A percentile compares a stretch with the other conserved stretches of the same genome.
These are phyloP conservation scores for Wickerhamia fluorescens DNA, from an alignment of 805 yeast genomes.

Conservation along the genomic window DNA sequence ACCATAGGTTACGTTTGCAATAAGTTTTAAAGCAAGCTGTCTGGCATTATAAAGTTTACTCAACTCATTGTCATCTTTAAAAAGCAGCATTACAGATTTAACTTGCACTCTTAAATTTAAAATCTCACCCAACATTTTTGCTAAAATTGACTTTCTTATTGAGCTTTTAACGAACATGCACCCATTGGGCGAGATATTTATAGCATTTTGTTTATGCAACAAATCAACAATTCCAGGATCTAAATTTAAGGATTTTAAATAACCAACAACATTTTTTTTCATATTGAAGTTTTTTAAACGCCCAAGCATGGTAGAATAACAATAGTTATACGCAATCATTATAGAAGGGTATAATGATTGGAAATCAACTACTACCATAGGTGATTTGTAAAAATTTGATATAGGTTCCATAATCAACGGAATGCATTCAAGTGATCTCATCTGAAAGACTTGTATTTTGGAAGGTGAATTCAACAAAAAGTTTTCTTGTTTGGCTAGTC, in stretches of 20 bases:
- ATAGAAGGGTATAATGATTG: conserved; percentile 92
- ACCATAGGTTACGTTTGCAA: conserved; percentile 95
- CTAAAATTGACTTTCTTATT: conserved; percentile 64
- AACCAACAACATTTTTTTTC: conserved; percentile 46
- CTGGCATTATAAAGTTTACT: conserved; percentile 59
- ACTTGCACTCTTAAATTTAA: conserved; percentile 74
- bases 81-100: conserved; percentile 62
- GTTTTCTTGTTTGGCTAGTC: conserved; percentile 75
- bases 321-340: conserved; percentile 84
- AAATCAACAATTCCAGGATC: conserved; percentile 52
- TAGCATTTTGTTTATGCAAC: conserved; percentile 39
- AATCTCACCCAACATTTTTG: conserved; percentile 80
- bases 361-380: conserved; percentile 84
- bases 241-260: conserved; percentile 35
- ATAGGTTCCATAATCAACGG: conserved; percentile 93
- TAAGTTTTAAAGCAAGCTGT: conserved; percentile 80
- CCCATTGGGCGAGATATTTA: conserved; percentile 83
- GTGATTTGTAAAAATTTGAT: conserved; percentile 78
- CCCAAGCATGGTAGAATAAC: conserved; percentile 70
- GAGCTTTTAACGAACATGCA: conserved; percentile 61
- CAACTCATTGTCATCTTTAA: conserved; percentile 39
- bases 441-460: conserved; percentile 71
- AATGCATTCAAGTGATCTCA: conserved; percentile 78
- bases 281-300: conserved; percentile 47
- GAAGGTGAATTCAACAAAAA: conserved; percentile 71